Conservation (phyloP, 1,139 yeast genomes). For the Magnusiomyces suaveolens region DNA sequence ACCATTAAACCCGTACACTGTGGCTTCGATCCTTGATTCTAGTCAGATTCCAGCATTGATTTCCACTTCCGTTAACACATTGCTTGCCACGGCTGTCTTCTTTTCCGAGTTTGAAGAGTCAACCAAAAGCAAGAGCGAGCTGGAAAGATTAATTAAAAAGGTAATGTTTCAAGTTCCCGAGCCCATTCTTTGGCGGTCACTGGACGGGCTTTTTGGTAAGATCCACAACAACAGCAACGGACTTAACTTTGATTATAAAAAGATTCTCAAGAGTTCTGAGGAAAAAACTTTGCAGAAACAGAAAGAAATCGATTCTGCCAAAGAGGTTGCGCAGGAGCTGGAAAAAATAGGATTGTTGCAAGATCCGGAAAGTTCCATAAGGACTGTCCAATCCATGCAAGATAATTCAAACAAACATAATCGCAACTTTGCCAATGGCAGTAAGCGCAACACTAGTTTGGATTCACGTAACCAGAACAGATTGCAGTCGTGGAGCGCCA, state of each 20-base stretch:
- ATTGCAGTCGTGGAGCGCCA: no score
- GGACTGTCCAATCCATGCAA: no score
- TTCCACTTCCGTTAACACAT: slow-evolving; percentile 18
- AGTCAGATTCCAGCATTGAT: slow-evolving; percentile 19
- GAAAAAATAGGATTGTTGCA: not conserved
- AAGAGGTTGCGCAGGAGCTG: not conserved
- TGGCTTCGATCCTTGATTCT: slow-evolving; percentile 14
- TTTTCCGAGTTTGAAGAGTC: not conserved
- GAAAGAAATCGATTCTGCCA: not conserved
- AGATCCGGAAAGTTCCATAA: no score
- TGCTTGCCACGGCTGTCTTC: slow-evolving; percentile 16
- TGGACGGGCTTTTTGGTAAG: slow-evolving; percentile 18
- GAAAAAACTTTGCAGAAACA: not conserved
- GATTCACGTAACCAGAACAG: no score
- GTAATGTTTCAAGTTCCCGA: slow-evolving; percentile 19
- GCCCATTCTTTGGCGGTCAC: slow-evolving; percentile 18
- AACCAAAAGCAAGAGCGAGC: slow-evolving; percentile 2
- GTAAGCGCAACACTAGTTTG: no score
- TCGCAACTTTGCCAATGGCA: no score
- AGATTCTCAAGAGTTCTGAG: not conserved
- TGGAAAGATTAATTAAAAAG: slow-evolving; percentile 13
- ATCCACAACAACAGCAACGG: no score
- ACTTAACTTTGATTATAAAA: not conserved
- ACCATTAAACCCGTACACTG: slow-evolving; percentile 9
- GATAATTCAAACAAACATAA: no score